phyloP scores from a whole-genome alignment of 768 basidiomycete species.

The Suillus spraguei region DNA sequence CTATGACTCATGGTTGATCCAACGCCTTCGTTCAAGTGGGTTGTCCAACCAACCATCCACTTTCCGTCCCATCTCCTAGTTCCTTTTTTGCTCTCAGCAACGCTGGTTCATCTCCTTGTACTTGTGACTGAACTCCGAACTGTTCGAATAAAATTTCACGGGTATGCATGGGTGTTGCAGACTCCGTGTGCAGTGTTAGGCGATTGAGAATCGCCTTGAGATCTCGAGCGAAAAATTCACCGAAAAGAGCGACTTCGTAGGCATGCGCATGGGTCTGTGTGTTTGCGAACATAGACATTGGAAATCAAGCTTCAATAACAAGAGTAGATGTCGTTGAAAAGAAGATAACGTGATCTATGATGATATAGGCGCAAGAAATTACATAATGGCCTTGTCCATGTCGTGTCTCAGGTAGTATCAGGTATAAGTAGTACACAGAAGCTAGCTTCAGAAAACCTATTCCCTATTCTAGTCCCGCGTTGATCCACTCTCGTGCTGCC shows the following conservation, averaged over 20 bases:
- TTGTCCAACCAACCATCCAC: slow-evolving; percentile 58
- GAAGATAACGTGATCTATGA: slow-evolving; percentile 2
- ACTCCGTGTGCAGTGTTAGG: slow-evolving; percentile 81
- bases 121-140: slow-evolving; percentile 62
- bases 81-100: slow-evolving; percentile 78
- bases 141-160: slow-evolving; percentile 86
- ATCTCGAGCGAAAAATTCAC: slow-evolving; percentile 79
- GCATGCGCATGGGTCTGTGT: slow-evolving; percentile 45
- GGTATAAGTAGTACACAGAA: neutral
- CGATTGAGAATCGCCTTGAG: slow-evolving; percentile 78
- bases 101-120: slow-evolving; percentile 69
- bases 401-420: neutral
- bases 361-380: neutral
- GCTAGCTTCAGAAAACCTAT: neutral
- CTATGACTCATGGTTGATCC: slow-evolving; percentile 35
- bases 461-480: neutral
- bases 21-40: slow-evolving; percentile 1
- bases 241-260: slow-evolving; percentile 83
- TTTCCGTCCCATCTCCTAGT: slow-evolving; percentile 50
- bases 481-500: neutral
- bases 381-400: neutral
- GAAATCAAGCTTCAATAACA: neutral
- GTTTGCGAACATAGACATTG: slow-evolving; percentile 23
- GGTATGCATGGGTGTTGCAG: slow-evolving; percentile 69
- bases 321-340: neutral